A percentile compares a stretch with the other conserved stretches of the same genome.
Evolutionary conservation across 768 basidiomycete species (phyloP).

Genomic region (Fistulinella prunicolor): DNA sequence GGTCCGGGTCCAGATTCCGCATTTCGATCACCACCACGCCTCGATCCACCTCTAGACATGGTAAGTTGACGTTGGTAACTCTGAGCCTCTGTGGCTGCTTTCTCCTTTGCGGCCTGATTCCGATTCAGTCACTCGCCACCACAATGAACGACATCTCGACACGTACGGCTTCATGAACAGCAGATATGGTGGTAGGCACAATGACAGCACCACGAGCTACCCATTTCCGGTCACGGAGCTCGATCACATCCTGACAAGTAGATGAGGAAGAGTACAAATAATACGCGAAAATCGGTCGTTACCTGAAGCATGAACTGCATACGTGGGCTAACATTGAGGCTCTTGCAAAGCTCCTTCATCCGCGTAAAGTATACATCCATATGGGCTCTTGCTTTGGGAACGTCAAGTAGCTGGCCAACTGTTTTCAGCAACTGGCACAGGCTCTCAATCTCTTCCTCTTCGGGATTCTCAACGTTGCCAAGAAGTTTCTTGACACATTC

Average conservation of each 20-base stretch:
- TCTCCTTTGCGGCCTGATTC: slow-evolving; percentile 76
- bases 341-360: slow-evolving; percentile 81
- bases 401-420: slow-evolving; percentile 82
- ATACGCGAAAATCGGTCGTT: slow-evolving; percentile 22
- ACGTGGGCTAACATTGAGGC: slow-evolving; percentile 71
- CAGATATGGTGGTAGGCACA: slow-evolving; percentile 84
- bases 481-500: slow-evolving; percentile 96
- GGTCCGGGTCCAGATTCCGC: slow-evolving; percentile 64
- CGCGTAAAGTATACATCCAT: slow-evolving; percentile 93
- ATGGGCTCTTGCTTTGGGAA: slow-evolving; percentile 72
- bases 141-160: background rate
- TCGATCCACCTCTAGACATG: slow-evolving; percentile 90
- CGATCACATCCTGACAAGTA: slow-evolving; percentile 76
- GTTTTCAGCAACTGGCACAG: slow-evolving; percentile 91
- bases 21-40: slow-evolving; percentile 74
- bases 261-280: background rate
- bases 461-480: slow-evolving; percentile 89
- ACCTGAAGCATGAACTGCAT: slow-evolving; percentile 97
- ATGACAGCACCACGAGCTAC: slow-evolving; percentile 63
- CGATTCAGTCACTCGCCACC: slow-evolving; percentile 4
- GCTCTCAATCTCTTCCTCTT: slow-evolving; percentile 97
- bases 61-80: slow-evolving; percentile 56
- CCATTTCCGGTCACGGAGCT: slow-evolving; percentile 86
- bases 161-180: slow-evolving; percentile 82
- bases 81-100: slow-evolving; percentile 61